phyloP scores from a whole-genome alignment of 441 rosid genomes.

The Erodium texanum region DNA sequence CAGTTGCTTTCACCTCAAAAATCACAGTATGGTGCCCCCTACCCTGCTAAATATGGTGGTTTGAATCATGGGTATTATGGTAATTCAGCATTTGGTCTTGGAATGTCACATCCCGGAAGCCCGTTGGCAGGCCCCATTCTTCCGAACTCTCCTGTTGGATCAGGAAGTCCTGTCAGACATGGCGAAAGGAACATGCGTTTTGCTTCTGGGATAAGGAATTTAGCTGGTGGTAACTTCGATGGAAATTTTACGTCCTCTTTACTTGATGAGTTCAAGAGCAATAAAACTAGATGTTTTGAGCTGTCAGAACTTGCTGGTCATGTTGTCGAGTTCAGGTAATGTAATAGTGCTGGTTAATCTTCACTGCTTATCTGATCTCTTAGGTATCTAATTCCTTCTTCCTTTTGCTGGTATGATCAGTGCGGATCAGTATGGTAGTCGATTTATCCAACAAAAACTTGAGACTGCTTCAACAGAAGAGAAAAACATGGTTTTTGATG shows the following conservation, averaged over 20 bases:
- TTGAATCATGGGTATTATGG: conserved; percentile 39
- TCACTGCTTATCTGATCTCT: no score
- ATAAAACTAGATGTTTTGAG: conserved; percentile 62
- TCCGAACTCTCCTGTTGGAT: conserved; percentile 42
- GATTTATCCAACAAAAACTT: conserved; percentile 71
- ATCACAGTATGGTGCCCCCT: conserved; percentile 39
- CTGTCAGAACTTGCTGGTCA: conserved; percentile 58
- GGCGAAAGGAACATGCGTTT: conserved; percentile 40
- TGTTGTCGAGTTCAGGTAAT: conserved; percentile 72
- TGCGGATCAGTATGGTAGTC: conserved; percentile 71
- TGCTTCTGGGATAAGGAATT: conserved; percentile 35
- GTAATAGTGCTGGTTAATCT: no score
- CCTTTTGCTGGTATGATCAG: conserved; percentile 21
- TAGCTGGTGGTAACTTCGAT: conserved; percentile 33
- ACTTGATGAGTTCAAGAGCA: conserved; percentile 62
- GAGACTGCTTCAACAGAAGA: conserved; percentile 60
- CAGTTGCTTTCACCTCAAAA: conserved; percentile 42
- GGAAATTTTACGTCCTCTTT: conserved; percentile 48
- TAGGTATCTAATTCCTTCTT: background rate
- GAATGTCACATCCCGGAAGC: conserved; percentile 48
- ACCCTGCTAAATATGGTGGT: conserved; percentile 36
- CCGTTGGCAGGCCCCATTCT: no score
- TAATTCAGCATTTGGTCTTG: conserved; percentile 41
- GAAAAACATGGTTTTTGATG: conserved; percentile 57
- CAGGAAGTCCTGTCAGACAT: conserved; percentile 46